Conservation (phyloP, 352 stramenopile species). For the Aphanomyces invadans region DNA sequence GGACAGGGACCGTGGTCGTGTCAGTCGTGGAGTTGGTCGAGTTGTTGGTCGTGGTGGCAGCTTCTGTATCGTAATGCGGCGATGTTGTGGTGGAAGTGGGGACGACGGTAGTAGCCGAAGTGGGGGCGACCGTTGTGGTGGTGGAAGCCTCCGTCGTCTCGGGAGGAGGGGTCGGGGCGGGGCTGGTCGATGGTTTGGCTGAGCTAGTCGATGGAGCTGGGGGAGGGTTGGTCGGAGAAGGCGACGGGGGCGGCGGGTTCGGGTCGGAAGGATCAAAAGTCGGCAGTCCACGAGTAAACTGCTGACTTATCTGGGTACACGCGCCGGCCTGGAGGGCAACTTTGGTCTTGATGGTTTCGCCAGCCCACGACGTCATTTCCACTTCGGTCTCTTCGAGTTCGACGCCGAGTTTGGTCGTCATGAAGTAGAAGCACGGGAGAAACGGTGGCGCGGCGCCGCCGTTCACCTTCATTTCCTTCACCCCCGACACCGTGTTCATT, state of each 20-base stretch:
- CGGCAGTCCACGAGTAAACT: slow-evolving; percentile 35
- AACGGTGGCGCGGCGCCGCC: slow-evolving; percentile 34
- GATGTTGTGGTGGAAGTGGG: slow-evolving; percentile 22
- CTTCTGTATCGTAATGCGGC: no score
- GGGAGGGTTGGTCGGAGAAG: slow-evolving; percentile 10
- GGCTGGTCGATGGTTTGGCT: slow-evolving; percentile 12
- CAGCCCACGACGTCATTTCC: slow-evolving; percentile 46
- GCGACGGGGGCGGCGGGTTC: slow-evolving; percentile 15
- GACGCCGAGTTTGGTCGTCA: background rate
- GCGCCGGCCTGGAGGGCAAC: slow-evolving; percentile 41
- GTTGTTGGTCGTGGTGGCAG: slow-evolving; percentile 14
- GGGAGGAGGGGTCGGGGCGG: slow-evolving; percentile 13
- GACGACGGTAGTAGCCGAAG: background rate
- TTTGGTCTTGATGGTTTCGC: slow-evolving; percentile 49
- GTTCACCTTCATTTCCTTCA: slow-evolving; percentile 45
- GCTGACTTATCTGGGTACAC: slow-evolving; percentile 40
- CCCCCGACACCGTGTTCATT: slow-evolving; percentile 43
- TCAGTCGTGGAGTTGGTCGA: background rate
- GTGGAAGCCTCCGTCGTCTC: slow-evolving; percentile 8
- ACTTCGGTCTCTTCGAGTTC: slow-evolving; percentile 27
- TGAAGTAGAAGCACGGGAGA: slow-evolving; percentile 33
- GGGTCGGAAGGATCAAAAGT: slow-evolving; percentile 1
- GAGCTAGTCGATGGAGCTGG: slow-evolving; percentile 8
- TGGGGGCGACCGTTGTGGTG: background rate
- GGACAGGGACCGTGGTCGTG: background rate